A percentile compares a stretch with the other conserved stretches of the same genome.
These are phyloP conservation scores for Zea mays DNA, from an alignment of 176 grass and related monocot species.

Conservation along the genomic window Zm-B73-REFERENCE-NAM-5.0 NC_050104.1:128678501-128679000, in stretches of 20 bases:
- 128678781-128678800: constrained; percentile 78
- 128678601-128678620: constrained; percentile 83
- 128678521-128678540: constrained; percentile 90
- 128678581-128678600: constrained; percentile 75
- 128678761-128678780: constrained; percentile 86
- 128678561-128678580: constrained; percentile 53
- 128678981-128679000: constrained; percentile 93
- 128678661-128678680: constrained; percentile 76
- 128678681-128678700: constrained; percentile 91
- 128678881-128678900: constrained; percentile 93
- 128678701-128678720: constrained; percentile 75
- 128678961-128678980: constrained; percentile 88
- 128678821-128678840: constrained; percentile 73
- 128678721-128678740: constrained; percentile 81
- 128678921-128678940: constrained; percentile 90
- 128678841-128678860: constrained; percentile 85
- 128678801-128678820: constrained; percentile 71
- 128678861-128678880: constrained; percentile 87
- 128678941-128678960: constrained; percentile 92
- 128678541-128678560: constrained; percentile 81
- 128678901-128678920: constrained; percentile 93
- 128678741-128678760: constrained; percentile 98
- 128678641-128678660: constrained; percentile 86
- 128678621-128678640: constrained; percentile 76
- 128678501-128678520: constrained; percentile 95